Conservation (phyloP, 192 early-diverging fungal species). For the Gaertneriomyces semiglobifer region DNA sequence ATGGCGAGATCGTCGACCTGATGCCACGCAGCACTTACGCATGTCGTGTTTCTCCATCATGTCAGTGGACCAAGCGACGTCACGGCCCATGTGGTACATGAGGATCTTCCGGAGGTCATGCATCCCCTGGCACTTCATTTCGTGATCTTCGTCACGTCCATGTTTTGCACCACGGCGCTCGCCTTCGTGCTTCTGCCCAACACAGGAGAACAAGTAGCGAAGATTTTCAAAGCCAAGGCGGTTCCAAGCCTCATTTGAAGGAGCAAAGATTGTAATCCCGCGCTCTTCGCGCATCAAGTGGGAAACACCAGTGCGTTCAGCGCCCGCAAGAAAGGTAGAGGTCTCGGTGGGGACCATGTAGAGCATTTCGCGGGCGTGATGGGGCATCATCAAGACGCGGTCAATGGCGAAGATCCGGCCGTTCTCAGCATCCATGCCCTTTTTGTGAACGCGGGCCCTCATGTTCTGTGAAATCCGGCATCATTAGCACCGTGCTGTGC, state of each 20-base stretch:
- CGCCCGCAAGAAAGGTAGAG: constrained; percentile 25
- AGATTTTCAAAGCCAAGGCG: constrained; percentile 33
- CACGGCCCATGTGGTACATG: constrained; percentile 27
- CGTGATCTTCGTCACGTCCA: too few species aligned
- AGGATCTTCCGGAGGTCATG: constrained; percentile 39
- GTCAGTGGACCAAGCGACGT: constrained; percentile 35
- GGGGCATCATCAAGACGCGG: constrained; percentile 25
- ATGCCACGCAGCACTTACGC: background rate
- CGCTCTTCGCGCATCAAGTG: constrained; percentile 12
- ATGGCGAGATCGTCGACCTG: too few species aligned
- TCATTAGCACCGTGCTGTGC: too few species aligned
- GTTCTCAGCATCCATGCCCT: constrained; percentile 33
- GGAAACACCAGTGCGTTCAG: constrained; percentile 19
- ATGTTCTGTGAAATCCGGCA: constrained; percentile 27
- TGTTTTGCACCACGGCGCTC: background rate
- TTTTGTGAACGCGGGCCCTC: constrained; percentile 20
- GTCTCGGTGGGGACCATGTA: constrained; percentile 30
- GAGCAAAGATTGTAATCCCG: constrained; percentile 31
- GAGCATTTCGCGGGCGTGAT: constrained; percentile 10
- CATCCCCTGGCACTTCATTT: constrained; percentile 10
- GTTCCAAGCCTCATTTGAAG: constrained; percentile 37
- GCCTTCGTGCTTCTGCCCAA: constrained; percentile 8
- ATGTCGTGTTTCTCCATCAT: constrained; percentile 31
- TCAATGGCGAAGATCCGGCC: constrained; percentile 33
- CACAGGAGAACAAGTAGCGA: constrained; percentile 29